Evolutionary conservation across 2,329 filamentous ascomycete species (phyloP), one percentile per base, ranked within the genome.

Genomic region (Clonostachys rosea): DNA sequence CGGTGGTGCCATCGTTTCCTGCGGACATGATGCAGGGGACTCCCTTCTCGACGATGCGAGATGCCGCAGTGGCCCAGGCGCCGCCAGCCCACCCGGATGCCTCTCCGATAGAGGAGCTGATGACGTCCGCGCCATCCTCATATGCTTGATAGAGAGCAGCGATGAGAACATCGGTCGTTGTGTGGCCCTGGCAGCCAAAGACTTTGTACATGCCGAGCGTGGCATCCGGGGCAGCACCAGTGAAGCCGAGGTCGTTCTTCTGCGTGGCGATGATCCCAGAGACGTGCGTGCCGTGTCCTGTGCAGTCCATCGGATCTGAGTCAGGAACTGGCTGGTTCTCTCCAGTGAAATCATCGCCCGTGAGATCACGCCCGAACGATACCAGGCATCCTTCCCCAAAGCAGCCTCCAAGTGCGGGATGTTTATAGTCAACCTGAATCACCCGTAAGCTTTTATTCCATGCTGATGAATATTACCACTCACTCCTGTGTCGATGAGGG

Each of bases 111-210:
- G 76, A 79, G 2, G 75, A 69, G 2, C 74, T 79, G 56, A 82
- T 81, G 52, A 82, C 74, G 54, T 81, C 66, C 35, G 74, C 74
- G 35, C 78, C 78, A n/a, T 74, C 79, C 56, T 84, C 74, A 52
- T 74, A 83, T 0, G 83, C 83, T 55, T 70, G 72, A 62, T 79
- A 75, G 57, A 78, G 83, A 2, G 81, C 79, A 8, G 73, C 71
- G 41, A 84, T 79, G 45, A 86, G 60, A 9, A 84, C 65, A 49
- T 84, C 81, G 54, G 77, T 76, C 13, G 63, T 59, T 14, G 72
- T 67, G 43, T 61, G 57, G 36, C 76, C 79, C 1, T 56, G 48
- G 57, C 79, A 84, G 42, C 78, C 78, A 48, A 83, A 81, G 4
- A 81, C 76, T 42, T 74, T 72, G 64, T 78, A 84, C 41, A 73